Evolutionary conservation across 371 early-diverging fungal genomes (phyloP).

Genomic region (Mucor ambiguus): DNA sequence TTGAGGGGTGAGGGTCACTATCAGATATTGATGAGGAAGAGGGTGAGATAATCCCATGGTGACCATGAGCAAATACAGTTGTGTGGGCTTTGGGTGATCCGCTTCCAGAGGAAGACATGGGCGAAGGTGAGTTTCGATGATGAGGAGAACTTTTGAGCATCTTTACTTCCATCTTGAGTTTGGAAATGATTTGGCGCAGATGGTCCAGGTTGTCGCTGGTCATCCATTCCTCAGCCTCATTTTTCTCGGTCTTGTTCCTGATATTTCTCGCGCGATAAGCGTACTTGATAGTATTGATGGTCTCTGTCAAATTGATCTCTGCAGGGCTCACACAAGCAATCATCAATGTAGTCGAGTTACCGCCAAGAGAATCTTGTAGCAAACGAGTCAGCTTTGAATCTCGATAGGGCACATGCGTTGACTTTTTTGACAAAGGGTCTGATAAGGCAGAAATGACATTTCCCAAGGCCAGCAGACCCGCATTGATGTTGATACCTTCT

Average conservation of each 20-base stretch:
- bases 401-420: constrained; percentile 91
- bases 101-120: constrained; percentile 12
- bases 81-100: constrained; percentile 17
- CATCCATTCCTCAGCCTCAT: constrained; percentile 69
- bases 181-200: constrained; percentile 57
- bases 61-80: constrained; percentile 9
- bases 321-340: constrained; percentile 91
- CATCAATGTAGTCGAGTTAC: constrained; percentile 91
- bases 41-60: constrained; percentile 18
- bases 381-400: constrained; percentile 98
- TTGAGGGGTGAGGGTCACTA: constrained; percentile 11
- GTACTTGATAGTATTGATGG: constrained; percentile 90
- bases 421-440: constrained; percentile 65
- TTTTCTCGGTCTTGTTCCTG: constrained; percentile 77
- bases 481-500: constrained; percentile 99
- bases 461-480: constrained; percentile 97
- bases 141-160: constrained; percentile 35
- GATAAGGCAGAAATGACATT: constrained; percentile 97
- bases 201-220: constrained; percentile 60
- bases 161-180: constrained; percentile 57
- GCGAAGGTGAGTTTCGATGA: constrained; percentile 21
- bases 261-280: constrained; percentile 89
- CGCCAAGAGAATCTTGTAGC: constrained; percentile 96
- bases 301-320: constrained; percentile 84
- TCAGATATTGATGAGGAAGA: constrained; percentile 28